Evolutionary conservation across 2,329 filamentous ascomycete species (phyloP), one percentile per base, ranked within the genome.

Genomic region (Colletotrichum aenigma): DNA sequence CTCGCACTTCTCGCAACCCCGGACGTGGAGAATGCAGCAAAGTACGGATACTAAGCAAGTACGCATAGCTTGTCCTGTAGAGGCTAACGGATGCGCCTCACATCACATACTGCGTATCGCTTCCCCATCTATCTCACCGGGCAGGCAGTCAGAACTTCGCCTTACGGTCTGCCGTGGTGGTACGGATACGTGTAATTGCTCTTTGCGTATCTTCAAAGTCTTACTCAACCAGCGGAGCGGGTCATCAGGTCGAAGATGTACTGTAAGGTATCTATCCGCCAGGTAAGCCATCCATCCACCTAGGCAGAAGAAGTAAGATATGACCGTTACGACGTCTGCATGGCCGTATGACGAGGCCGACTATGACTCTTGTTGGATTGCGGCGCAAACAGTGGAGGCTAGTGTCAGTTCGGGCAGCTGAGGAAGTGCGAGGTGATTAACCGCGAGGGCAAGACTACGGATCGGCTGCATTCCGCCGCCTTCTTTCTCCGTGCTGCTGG

Each of bases 371-470:
- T 34, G 24, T 21, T 43, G 38, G 28, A 38, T 28, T 58, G 66
- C 52, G 66, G 66, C 66, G 66, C 55, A 43, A 48, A 43, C 52
- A 32, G 43, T 52, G 43, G 52, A 60, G 32, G 38, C 72, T 72
- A 72, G 62, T 21, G 30, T 56, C 72, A 52, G 34, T 72, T 72
- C 55, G 72, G 72, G 72, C 36, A 75, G 55, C 66, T 66, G 61
- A 66, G 26, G 66, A 62, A 62, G 66, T 66, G 62, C 68, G 61
- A 72, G 61, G 72, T 24, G 36, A 61, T 13, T 52, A 13, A 52
- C 43, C 7, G 12, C n/a, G n/a, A 3, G n/a, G 43, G 43, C 43
- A 48, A 48, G 43, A 68, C 43, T 60, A 38, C 67, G 71, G 66
- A 30, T 73, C 58, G 71, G 66, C 18, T 56, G 70, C 55, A 32